Base-by-base conservation (phyloP, 768 basidiomycete species). In the Gymnopilus junonius region DNA sequence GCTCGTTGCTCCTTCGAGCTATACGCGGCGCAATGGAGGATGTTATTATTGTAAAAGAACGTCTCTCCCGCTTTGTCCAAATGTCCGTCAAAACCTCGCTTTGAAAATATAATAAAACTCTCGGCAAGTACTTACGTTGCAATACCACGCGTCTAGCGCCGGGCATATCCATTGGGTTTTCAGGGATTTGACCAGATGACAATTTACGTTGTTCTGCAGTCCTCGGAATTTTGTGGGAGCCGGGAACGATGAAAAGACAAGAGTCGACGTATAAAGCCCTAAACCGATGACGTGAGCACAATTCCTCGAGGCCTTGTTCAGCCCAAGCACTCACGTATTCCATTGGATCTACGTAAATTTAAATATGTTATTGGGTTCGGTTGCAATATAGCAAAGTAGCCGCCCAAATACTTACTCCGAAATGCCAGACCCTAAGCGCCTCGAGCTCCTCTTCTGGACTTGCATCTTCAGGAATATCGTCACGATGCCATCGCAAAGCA, bases 31-130 rank as follows among this genome's bases (percentile, higher is more conserved):
- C 89, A 90, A 67, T 93, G 92, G 10, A 93, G 77, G 61, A 93
- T 88, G 70, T 93, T 93, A 65, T 83, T 86, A 70, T 91, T 91
- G 73, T 93, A 93, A 73, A 93, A 93, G 23, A 90, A 89, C 0
- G 88, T 89, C 62, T 93, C 88, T 0, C 91, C 90, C 0, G 87
- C 90, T 89, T 65, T 43, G 8, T 43, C n/a, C 2, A 43, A 32
- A 1, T 6, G 39, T 46, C 29, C 42, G 37, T 34, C 20, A 55
- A 21, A 40, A 8, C 11, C 34, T 43, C 29, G 23, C 40, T 53
- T 29, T 40, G 21, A 15, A 40, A 34, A n/a, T n/a, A 42, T 23
- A 2, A 4, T n/a, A 31, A 57, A 20, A 10, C 55, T 23, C 21
- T 5, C n/a, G 53, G 21, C 29, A n/a, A n/a, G n/a, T n/a, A 74